These are phyloP conservation scores for Boletus hoseneyae DNA, from an alignment of 1,284 basidiomycete species.

Conservation along the genomic window DNA sequence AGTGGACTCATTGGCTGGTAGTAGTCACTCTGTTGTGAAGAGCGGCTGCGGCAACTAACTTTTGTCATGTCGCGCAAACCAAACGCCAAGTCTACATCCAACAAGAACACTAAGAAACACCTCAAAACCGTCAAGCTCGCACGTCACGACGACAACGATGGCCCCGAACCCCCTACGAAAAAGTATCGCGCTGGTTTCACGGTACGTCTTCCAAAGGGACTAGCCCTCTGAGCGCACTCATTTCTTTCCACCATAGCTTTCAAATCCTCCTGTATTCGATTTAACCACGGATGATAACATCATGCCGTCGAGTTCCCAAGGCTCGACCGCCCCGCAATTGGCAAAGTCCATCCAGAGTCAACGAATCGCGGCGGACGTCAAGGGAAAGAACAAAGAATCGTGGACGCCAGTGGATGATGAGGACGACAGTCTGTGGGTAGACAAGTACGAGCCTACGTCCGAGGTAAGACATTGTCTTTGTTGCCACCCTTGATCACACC, in stretches of 20 bases:
- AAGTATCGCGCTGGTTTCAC: conserved; percentile 35
- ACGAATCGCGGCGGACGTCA: conserved; percentile 25
- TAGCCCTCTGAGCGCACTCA: neutral
- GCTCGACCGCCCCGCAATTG: neutral
- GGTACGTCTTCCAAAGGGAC: conserved; percentile 8
- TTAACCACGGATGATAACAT: conserved; percentile 22
- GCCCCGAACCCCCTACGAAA: conserved; percentile 24
- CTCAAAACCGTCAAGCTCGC: conserved; percentile 40
- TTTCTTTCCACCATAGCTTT: conserved; percentile 27
- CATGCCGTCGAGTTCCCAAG: conserved; percentile 13
- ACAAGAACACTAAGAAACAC: conserved; percentile 23
- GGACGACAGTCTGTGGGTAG: conserved; percentile 71
- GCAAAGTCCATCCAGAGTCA: conserved; percentile 6
- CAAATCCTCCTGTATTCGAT: conserved; percentile 37
- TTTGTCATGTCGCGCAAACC: conserved; percentile 20
- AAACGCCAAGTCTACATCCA: conserved; percentile 12
- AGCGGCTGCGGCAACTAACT: too few relatives aligned
- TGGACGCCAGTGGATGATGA: neutral
- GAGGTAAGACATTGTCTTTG: conserved; percentile 45
- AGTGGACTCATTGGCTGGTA: too few relatives aligned
- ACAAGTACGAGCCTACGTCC: conserved; percentile 65
- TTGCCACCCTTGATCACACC: neutral
- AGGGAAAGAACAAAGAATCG: conserved; percentile 47
- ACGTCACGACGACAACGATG: conserved; percentile 17
- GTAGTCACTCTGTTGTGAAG: too few relatives aligned